These are phyloP conservation scores for Fusarium tricinctum DNA, from an alignment of 2,329 filamentous ascomycete species.

Conservation along the genomic window DNA sequence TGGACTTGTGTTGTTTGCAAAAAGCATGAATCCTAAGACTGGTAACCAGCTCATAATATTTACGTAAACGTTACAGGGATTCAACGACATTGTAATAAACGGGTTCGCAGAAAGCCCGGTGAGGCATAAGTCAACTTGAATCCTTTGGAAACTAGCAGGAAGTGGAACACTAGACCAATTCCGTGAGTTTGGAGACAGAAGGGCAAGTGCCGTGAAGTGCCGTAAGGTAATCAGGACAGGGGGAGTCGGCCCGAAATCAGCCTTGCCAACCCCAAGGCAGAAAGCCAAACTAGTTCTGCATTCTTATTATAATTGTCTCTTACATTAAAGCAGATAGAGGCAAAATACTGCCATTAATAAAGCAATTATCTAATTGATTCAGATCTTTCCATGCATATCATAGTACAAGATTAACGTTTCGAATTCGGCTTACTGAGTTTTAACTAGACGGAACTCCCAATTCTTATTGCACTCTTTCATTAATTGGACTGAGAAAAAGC, in stretches of 20 bases:
- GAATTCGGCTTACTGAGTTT: too few species aligned
- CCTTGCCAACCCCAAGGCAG: not conserved
- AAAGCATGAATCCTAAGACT: not conserved
- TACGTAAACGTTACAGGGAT: not conserved
- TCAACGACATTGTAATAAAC: not conserved
- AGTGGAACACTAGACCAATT: not conserved
- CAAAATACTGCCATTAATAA: not conserved
- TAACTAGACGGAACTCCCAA: not conserved
- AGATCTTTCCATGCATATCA: not conserved
- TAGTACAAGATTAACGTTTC: not conserved
- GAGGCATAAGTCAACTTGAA: too few species aligned
- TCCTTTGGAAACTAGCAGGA: not conserved
- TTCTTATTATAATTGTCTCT: not conserved
- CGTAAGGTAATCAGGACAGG: not conserved
- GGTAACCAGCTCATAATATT: not conserved
- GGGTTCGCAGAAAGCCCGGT: not conserved
- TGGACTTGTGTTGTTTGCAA: not conserved
- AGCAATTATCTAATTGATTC: not conserved
- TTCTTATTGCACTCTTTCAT: not conserved
- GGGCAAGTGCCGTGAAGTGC: not conserved
- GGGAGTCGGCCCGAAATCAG: not conserved
- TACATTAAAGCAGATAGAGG: not conserved
- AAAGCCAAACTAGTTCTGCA: not conserved
- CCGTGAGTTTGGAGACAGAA: not conserved
- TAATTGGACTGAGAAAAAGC: not conserved